Conservation (phyloP, 1,139 yeast genomes). For the Wickerhamomyces sp. region DNA sequence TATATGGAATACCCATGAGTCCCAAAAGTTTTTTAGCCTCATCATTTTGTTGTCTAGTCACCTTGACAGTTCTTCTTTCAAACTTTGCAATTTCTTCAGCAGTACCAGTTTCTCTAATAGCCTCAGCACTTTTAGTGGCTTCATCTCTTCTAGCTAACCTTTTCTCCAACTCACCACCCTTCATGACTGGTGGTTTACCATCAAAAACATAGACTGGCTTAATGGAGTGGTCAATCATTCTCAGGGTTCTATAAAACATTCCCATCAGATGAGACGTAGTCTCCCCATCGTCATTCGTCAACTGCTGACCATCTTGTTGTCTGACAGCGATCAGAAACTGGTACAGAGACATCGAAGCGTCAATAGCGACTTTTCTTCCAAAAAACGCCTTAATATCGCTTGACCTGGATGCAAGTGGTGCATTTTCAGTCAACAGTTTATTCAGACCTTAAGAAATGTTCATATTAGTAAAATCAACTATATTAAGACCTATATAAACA, state of each 20-base stretch:
- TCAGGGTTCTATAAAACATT: constrained; percentile 84
- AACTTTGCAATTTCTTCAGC: constrained; percentile 70
- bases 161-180: constrained; percentile 90
- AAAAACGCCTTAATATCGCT: constrained; percentile 80
- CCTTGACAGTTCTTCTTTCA: constrained; percentile 86
- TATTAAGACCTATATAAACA: constrained; percentile 1
- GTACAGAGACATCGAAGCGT: constrained; percentile 83
- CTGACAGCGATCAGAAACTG: constrained; percentile 95
- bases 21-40: constrained; percentile 79
- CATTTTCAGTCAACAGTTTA: constrained; percentile 74
- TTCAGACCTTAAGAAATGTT: constrained; percentile 35
- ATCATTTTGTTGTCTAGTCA: constrained; percentile 84
- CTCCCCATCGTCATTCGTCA: constrained; percentile 84
- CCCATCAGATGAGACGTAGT: constrained; percentile 97
- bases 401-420: constrained; percentile 75
- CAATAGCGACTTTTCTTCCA: constrained; percentile 93
- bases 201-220: constrained; percentile 97
- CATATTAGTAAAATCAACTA: neutral
- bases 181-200: constrained; percentile 83
- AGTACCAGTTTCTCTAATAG: constrained; percentile 74
- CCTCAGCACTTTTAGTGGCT: constrained; percentile 71
- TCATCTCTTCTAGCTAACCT: constrained; percentile 78
- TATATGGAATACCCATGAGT: constrained; percentile 93
- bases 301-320: constrained; percentile 93
- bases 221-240: constrained; percentile 86